Base-by-base conservation (phyloP, 2,329 filamentous ascomycete genomes). In the Leptosphaerulina australis region DNA sequence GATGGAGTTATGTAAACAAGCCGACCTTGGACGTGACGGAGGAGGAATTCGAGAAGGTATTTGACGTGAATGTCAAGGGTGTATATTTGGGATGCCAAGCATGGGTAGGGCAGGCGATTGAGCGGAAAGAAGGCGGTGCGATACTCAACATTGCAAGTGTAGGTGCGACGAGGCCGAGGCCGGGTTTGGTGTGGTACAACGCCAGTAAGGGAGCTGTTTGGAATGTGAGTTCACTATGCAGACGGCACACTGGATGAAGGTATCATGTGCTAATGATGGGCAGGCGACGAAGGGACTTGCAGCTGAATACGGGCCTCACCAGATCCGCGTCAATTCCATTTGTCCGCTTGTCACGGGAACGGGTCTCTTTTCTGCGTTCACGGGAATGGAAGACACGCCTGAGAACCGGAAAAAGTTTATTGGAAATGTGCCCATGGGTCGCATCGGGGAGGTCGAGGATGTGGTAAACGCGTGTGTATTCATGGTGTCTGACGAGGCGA, bases 251-350 rank as follows among this genome's bases (percentile, higher is more conserved):
- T n/a, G n/a, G n/a, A n/a, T n/a, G 15, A 33, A 9, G 29, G 8
- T 7, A 3, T 8, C 4, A 9, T 5, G 10, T 36, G 38, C 38
- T 43, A 14, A 50, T 24, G 2, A 0, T 25, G 7, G 28, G 2
- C 30, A 67, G 62, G 83, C 82, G 8, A 86, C 83, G 2, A 86
- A 84, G 72, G 81, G 81, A 9, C 78, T 92, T 58, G 88, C 88
- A 0, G 84, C 87, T 1, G 88, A 91, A 69, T 91, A 88, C 60
- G 88, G 85, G 0, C 80, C 83, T 0, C 81, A 88, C 45, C 81
- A 88, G 58, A 89, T 92, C 56, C 82, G 88, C 0, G 86, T 91
- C 62, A 90, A 90, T 56, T 81, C 83, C 1, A 83, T 91, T 11
- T 88, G 85, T 36, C 88, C 87, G 0, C 79, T 90, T 0, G 77